Conservation (phyloP, 2,329 filamentous ascomycete species). For the Zasmidium citrigriseum region DNA sequence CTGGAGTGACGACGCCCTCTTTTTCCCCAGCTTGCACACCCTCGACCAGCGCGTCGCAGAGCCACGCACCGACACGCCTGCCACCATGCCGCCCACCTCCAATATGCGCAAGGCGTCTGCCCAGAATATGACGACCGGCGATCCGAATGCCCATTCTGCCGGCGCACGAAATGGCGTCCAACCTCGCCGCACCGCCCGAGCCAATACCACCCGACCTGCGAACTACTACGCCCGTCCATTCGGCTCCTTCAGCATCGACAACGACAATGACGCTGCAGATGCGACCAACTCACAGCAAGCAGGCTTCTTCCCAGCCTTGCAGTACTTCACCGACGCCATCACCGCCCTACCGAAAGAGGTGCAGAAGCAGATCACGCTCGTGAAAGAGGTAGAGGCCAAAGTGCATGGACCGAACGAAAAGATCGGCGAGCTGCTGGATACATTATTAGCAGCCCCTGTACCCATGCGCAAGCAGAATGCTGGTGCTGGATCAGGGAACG, state of each 20-base stretch:
- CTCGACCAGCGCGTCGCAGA: slow-evolving; percentile 9
- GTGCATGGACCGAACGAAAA: slow-evolving; percentile 84
- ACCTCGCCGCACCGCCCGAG: slow-evolving; percentile 41
- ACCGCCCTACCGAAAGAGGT: slow-evolving; percentile 92
- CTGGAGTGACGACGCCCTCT: not conserved
- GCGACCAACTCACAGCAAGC: slow-evolving; percentile 32
- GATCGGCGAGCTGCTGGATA: slow-evolving; percentile 72
- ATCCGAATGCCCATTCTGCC: slow-evolving; percentile 6
- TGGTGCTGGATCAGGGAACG: slow-evolving; percentile 6
- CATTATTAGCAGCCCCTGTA: slow-evolving; percentile 53
- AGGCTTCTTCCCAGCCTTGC: slow-evolving; percentile 66
- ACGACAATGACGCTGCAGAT: slow-evolving; percentile 27
- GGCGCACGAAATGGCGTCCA: slow-evolving; percentile 12
- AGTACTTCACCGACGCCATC: slow-evolving; percentile 86
- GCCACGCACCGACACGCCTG: slow-evolving; percentile 4
- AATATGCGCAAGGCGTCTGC: slow-evolving; percentile 25
- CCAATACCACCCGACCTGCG: slow-evolving; percentile 46
- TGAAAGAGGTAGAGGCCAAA: slow-evolving; percentile 98
- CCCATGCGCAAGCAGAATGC: slow-evolving; percentile 36
- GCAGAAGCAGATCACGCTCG: slow-evolving; percentile 88
- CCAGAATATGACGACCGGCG: slow-evolving; percentile 9
- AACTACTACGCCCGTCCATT: slow-evolving; percentile 56
- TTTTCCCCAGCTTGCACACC: not conserved
- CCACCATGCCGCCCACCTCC: slow-evolving; percentile 21
- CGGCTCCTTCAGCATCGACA: slow-evolving; percentile 40